These are phyloP conservation scores for Polygonum maritimum DNA, from an alignment of 148 eudicot species.

Conservation along the genomic window DNA sequence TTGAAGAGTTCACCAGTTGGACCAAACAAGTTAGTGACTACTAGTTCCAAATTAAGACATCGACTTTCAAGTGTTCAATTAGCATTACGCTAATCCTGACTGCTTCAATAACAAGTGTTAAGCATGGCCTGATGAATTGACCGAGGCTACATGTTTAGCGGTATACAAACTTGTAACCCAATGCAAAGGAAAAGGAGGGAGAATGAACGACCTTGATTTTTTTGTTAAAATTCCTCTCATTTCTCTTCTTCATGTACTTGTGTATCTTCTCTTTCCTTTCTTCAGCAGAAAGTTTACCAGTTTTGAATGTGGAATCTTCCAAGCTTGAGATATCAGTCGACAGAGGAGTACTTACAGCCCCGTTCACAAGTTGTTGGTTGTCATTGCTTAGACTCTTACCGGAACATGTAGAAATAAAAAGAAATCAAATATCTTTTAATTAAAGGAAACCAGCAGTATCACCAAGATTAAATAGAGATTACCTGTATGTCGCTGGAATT, in stretches of 20 bases:
- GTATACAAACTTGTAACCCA: not conserved
- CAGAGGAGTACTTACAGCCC: constrained; percentile 42
- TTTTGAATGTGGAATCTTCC: constrained; percentile 65
- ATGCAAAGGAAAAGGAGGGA: not conserved
- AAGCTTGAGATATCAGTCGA: constrained; percentile 60
- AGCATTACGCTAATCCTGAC: too few species aligned
- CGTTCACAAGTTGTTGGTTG: constrained; percentile 47
- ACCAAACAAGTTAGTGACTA: not conserved
- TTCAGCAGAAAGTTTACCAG: constrained; percentile 67
- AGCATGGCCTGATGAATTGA: too few species aligned
- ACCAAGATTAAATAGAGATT: not conserved
- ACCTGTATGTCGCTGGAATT: constrained; percentile 53
- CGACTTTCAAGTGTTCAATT: not conserved
- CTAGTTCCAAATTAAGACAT: too few species aligned
- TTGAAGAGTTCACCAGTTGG: not conserved
- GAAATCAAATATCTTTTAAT: too few species aligned
- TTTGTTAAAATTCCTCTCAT: constrained; percentile 69
- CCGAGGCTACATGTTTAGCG: too few species aligned
- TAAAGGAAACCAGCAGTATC: too few species aligned
- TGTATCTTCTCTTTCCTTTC: constrained; percentile 61
- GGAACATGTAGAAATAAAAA: not conserved
- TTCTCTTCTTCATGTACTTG: constrained; percentile 60
- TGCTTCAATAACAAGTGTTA: too few species aligned
- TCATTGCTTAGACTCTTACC: constrained; percentile 36
- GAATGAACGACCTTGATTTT: constrained; percentile 47